A percentile compares a stretch with the other conserved stretches of the same genome.
Evolutionary conservation across 345 rosid genomes (phyloP).

Genomic region (Hirschfeldia incana): DNA sequence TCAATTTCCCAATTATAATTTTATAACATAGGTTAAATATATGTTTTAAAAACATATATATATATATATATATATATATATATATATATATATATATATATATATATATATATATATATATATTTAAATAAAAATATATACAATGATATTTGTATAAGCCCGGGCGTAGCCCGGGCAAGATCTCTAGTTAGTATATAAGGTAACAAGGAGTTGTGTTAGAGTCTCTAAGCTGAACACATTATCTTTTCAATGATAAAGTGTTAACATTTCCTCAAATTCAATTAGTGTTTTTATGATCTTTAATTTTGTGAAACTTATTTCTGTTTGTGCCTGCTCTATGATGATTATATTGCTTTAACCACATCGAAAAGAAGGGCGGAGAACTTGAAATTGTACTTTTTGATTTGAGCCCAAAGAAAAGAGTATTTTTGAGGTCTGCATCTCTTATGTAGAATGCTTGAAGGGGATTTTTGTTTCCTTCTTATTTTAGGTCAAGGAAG

Average conservation of each 20-base stretch:
- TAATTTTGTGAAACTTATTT: not conserved
- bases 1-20: too few species aligned
- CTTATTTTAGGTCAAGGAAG: slow-evolving; percentile 17
- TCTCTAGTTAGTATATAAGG: too few species aligned
- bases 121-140: too few species aligned
- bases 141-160: too few species aligned
- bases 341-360: slow-evolving; percentile 43
- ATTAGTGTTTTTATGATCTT: not conserved
- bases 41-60: too few species aligned
- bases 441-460: not conserved
- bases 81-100: too few species aligned
- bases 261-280: not conserved
- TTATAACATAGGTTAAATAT: too few species aligned
- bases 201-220: not conserved
- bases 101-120: too few species aligned
- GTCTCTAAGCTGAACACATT: too few species aligned
- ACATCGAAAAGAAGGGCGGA: slow-evolving; percentile 33
- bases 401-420: not conserved
- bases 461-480: not conserved
- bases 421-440: slow-evolving; percentile 6
- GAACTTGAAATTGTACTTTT: slow-evolving; percentile 1
- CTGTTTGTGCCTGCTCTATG: slow-evolving; percentile 14
- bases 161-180: too few species aligned
- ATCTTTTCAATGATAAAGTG: not conserved
- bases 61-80: too few species aligned